Evolutionary conservation across 1,139 yeast species (phyloP).

Genomic region (Scheffersomyces illinoinensis): DNA sequence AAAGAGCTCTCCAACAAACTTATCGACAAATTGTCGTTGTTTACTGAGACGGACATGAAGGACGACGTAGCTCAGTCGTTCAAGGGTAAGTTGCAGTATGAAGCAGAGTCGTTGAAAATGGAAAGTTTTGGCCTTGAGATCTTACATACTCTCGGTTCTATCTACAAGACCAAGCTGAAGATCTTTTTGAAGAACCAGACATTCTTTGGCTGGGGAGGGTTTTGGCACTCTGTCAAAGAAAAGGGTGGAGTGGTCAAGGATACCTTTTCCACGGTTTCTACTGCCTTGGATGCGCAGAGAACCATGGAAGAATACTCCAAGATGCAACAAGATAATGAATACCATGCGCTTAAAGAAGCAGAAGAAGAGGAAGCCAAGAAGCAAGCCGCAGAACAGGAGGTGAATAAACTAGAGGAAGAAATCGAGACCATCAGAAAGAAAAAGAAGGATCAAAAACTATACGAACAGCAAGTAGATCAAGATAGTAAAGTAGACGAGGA

Average conservation of each 20-base stretch:
- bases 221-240: slow-evolving; percentile 82
- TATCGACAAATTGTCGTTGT: slow-evolving; percentile 64
- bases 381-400: slow-evolving; percentile 38
- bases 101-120: slow-evolving; percentile 87
- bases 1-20: slow-evolving; percentile 64
- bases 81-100: slow-evolving; percentile 68
- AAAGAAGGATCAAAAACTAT: slow-evolving; percentile 7
- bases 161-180: slow-evolving; percentile 69
- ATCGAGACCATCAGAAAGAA: slow-evolving; percentile 19
- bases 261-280: slow-evolving; percentile 78
- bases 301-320: slow-evolving; percentile 82
- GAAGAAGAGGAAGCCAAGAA: slow-evolving; percentile 24
- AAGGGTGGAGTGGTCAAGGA: slow-evolving; percentile 85
- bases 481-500: slow-evolving; percentile 1
- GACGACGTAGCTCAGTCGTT: slow-evolving; percentile 70
- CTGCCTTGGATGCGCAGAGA: slow-evolving; percentile 87
- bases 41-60: slow-evolving; percentile 82
- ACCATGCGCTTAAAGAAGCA: slow-evolving; percentile 43
- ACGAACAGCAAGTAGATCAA: slow-evolving; percentile 10
- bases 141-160: slow-evolving; percentile 80
- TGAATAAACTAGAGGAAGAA: slow-evolving; percentile 21
- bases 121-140: slow-evolving; percentile 94
- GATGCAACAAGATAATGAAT: slow-evolving; percentile 62
- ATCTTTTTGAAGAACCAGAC: slow-evolving; percentile 59
- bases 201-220: slow-evolving; percentile 79